phyloP scores from a whole-genome alignment of 2,329 filamentous ascomycete species.

The Lomentospora prolificans region DNA sequence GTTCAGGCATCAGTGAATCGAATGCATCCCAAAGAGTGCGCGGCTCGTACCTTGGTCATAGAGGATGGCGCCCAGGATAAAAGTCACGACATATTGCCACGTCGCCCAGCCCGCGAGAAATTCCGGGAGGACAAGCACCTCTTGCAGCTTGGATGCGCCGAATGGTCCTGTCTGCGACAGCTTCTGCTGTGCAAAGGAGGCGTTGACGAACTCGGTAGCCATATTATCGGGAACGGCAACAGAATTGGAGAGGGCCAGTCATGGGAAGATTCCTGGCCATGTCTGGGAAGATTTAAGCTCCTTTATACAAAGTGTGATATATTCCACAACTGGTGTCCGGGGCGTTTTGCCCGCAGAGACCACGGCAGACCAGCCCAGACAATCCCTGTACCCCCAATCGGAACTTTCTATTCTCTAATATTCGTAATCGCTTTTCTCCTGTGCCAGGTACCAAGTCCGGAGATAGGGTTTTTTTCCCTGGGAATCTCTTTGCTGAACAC shows the following conservation, averaged over 20 bases:
- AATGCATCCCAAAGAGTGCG: neutral
- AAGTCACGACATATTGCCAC: conserved; percentile 22
- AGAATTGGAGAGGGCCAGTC: neutral
- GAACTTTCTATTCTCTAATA: too few species aligned
- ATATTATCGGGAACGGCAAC: neutral
- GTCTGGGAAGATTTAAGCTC: too few species aligned
- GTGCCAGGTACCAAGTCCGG: too few species aligned
- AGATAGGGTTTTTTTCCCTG: too few species aligned
- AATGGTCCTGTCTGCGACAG: neutral
- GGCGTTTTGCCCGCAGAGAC: too few species aligned
- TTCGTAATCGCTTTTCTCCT: too few species aligned
- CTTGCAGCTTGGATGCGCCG: neutral
- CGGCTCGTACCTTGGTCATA: conserved; percentile 29
- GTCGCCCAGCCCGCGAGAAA: conserved; percentile 13
- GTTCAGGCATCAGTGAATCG: neutral
- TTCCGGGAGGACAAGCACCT: neutral
- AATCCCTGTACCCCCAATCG: too few species aligned
- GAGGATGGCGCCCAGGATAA: conserved; percentile 21
- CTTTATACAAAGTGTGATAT: too few species aligned
- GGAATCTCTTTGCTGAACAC: too few species aligned
- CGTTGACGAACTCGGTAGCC: neutral
- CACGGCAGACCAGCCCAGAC: too few species aligned
- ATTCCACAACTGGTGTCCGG: too few species aligned
- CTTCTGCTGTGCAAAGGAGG: neutral
- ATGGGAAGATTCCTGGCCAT: conserved; percentile 9